Conservation (phyloP, 1,284 basidiomycete species). For the Pyrrhoderma noxium region DNA sequence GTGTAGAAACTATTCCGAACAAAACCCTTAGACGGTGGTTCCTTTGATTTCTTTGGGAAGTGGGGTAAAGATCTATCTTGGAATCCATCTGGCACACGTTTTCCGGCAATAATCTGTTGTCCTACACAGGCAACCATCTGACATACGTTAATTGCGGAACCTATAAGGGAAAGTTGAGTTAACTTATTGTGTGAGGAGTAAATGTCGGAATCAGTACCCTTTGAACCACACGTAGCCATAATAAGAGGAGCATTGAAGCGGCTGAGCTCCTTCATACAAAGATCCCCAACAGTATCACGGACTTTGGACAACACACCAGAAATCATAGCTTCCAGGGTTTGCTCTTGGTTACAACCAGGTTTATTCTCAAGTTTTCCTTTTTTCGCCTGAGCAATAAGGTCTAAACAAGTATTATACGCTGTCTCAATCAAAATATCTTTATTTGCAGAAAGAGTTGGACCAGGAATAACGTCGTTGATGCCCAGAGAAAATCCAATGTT, state of each 20-base stretch:
- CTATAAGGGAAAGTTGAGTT: constrained; percentile 34
- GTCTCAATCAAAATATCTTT: constrained; percentile 87
- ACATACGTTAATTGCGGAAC: constrained; percentile 98
- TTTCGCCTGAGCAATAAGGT: constrained; percentile 85
- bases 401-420: constrained; percentile 85
- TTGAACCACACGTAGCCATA: constrained; percentile 99
- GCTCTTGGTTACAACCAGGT: constrained; percentile 94
- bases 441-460: constrained; percentile 68
- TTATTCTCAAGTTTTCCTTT: constrained; percentile 92
- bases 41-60: constrained; percentile 96
- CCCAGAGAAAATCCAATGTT: constrained; percentile 98
- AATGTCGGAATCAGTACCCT: constrained; percentile 50
- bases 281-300: constrained; percentile 92
- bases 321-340: constrained; percentile 93
- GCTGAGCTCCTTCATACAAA: constrained; percentile 97
- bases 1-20: constrained; percentile 97
- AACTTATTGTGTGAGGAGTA: constrained; percentile 1
- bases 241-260: constrained; percentile 95
- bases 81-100: constrained; percentile 98
- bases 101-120: constrained; percentile 97
- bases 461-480: constrained; percentile 98
- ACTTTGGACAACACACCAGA: constrained; percentile 92
- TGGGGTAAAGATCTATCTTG: constrained; percentile 98
- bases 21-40: constrained; percentile 97
- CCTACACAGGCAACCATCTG: constrained; percentile 99